A percentile compares a stretch with the other conserved stretches of the same genome.
Conservation (phyloP, 768 basidiomycete genomes). For the Candolleomyces aberdarensis region DNA sequence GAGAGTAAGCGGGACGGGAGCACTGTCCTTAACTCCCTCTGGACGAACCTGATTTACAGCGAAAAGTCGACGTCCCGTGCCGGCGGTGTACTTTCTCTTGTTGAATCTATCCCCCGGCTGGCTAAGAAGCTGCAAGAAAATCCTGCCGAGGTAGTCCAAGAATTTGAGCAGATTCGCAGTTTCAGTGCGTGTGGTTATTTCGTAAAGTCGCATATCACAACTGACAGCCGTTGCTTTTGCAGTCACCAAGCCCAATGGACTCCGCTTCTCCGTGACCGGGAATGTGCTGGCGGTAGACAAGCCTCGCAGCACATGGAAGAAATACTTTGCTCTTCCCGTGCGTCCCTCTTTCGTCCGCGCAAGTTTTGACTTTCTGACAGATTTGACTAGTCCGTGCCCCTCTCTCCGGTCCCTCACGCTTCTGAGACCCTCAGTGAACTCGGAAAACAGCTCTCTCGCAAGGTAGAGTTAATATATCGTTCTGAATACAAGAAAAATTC, state of each 20-base stretch:
- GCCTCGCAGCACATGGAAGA: conserved; percentile 72
- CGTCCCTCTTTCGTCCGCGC: conserved; percentile 13
- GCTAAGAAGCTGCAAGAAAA: conserved; percentile 66
- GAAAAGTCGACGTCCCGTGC: conserved; percentile 68
- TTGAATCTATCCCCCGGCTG: conserved; percentile 77
- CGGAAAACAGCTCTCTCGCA: conserved; percentile 69
- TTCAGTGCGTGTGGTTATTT: conserved; percentile 45
- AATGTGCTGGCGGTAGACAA: conserved; percentile 66
- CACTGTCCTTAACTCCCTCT: conserved; percentile 72
- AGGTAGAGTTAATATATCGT: conserved; percentile 39
- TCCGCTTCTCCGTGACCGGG: conserved; percentile 90
- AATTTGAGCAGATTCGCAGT: conserved; percentile 72
- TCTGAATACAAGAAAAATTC: not conserved
- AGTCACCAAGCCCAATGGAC: conserved; percentile 82
- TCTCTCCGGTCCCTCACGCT: conserved; percentile 66
- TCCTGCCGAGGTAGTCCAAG: conserved; percentile 68
- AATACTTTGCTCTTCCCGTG: conserved; percentile 72
- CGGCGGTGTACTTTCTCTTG: conserved; percentile 65
- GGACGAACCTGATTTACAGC: conserved; percentile 61
- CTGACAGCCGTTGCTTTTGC: not conserved
- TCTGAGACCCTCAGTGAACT: conserved; percentile 68
- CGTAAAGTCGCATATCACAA: not conserved
- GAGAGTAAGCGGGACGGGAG: conserved; percentile 88
- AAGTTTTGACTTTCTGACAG: conserved; percentile 2
- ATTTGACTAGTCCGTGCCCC: conserved; percentile 40